These are phyloP conservation scores for Inonotus obliquus DNA, from an alignment of 1,284 basidiomycete species.

Conservation along the genomic window DNA sequence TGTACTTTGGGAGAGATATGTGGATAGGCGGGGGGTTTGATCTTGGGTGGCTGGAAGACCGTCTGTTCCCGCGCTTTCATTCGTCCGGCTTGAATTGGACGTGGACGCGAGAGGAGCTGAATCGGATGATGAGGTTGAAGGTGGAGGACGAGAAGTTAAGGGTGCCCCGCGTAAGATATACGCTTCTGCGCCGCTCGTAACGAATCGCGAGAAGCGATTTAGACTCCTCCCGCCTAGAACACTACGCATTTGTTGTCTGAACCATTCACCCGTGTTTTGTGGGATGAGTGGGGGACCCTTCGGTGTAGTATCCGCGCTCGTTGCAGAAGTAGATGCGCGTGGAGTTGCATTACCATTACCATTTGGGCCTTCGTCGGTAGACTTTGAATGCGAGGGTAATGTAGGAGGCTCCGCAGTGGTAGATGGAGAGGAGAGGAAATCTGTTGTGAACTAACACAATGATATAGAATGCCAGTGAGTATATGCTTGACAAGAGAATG, in stretches of 20 bases:
- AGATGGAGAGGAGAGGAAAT: conserved; percentile 47
- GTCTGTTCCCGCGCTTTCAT: conserved; percentile 18
- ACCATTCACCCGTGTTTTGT: conserved; percentile 73
- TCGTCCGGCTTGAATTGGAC: background rate
- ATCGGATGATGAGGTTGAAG: background rate
- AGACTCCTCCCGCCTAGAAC: conserved; percentile 71
- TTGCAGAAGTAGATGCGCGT: conserved; percentile 28
- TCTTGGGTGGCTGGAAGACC: conserved; percentile 25
- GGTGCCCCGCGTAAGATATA: conserved; percentile 61
- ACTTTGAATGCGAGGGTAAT: conserved; percentile 41
- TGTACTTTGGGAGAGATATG: conserved; percentile 18
- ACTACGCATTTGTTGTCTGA: conserved; percentile 38
- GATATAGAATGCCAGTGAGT: background rate
- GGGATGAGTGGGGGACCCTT: conserved; percentile 46
- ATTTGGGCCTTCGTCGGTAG: conserved; percentile 13
- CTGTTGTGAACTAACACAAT: conserved; percentile 49
- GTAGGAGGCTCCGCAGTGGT: conserved; percentile 33
- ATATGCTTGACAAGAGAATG: conserved; percentile 1
- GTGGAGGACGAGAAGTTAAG: background rate
- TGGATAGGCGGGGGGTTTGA: conserved; percentile 7
- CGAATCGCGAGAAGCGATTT: conserved; percentile 81
- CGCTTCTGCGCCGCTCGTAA: conserved; percentile 80
- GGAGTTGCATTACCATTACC: conserved; percentile 47
- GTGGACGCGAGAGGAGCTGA: background rate
- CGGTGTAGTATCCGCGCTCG: conserved; percentile 5